Evolutionary conservation across 2,329 filamentous ascomycete species (phyloP), one percentile per base, ranked within the genome.

Genomic region (Colletotrichum sp.): DNA sequence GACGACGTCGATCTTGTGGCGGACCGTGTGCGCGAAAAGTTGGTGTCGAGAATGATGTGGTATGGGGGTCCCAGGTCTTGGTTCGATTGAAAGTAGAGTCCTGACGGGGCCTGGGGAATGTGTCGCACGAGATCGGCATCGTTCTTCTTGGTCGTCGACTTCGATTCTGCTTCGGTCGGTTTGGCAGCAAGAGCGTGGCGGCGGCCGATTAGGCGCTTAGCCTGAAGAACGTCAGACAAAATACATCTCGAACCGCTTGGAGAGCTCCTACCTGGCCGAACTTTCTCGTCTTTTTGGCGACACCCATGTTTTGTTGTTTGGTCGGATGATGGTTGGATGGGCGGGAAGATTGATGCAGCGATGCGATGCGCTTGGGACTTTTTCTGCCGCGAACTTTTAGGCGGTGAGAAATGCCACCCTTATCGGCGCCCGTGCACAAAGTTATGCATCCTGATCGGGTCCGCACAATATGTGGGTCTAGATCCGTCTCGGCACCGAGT

Each of bases 1-100:
- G n/a, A 21, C 43, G 43, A 52, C n/a, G n/a, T 52, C 43, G 43
- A 52, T 52, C n/a, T 52, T 52, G 43, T 52, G 43, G 43, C 43
- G 43, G 6, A 52, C n/a, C 43, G 43, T 52, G 43, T 52, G 43
- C 43, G 38, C 38, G 38, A 48, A n/a, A 12, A 12, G 38, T 48
- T 48, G 18, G 38, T 48, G 1, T 48, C 18, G 38, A 48, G 38
- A 5, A 48, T 48, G 5, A 48, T 48, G 38, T 48, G 2, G 38
- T 4, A 48, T 4, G 38, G 38, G 4, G 18, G 38, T n/a, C 9
- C 38, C 18, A n/a, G 9, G 9, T 48, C 38, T 48, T 48, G 38
- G 5, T 48, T 48, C 38, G 38, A 48, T 4, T 48, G 18, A 0
- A 48, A n/a, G 18, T 48, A 48, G 1, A 48, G 38, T n/a, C 38